Percentiles rank a stretch among this genome's conserved stretches.
Evolutionary conservation across 2,329 filamentous ascomycete species (phyloP).

Genomic region (Dactylellina leptospora): DNA sequence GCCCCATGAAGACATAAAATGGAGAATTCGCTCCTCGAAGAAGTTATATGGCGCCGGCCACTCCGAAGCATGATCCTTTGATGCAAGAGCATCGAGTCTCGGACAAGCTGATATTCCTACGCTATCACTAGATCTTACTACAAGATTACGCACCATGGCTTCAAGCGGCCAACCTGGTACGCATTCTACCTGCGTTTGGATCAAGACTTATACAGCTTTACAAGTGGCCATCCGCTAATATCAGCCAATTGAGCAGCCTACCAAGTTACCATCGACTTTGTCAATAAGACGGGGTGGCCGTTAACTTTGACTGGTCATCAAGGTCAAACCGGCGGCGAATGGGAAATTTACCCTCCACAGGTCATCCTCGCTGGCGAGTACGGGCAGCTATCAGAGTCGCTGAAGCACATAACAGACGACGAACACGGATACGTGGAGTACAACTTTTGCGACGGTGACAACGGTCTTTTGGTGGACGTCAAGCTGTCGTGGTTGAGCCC

Average conservation of each 20-base stretch:
- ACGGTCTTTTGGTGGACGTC: slow-evolving; percentile 28
- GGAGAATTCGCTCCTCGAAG: too few relatives aligned
- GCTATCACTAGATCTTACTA: too few relatives aligned
- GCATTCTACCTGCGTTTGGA: neutral
- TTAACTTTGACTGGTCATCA: slow-evolving; percentile 24
- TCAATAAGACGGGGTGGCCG: slow-evolving; percentile 31
- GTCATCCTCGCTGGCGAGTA: slow-evolving; percentile 15
- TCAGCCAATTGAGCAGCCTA: slow-evolving; percentile 7
- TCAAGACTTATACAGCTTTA: neutral
- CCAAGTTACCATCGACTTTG: slow-evolving; percentile 25
- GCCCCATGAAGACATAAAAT: too few relatives aligned
- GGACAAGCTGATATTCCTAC: too few relatives aligned
- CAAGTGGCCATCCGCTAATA: neutral
- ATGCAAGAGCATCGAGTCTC: too few relatives aligned
- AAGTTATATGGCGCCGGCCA: too few relatives aligned
- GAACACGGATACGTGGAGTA: slow-evolving; percentile 22
- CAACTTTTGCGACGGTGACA: slow-evolving; percentile 32
- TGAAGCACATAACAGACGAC: slow-evolving; percentile 10
- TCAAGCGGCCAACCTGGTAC: neutral
- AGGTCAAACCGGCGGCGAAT: slow-evolving; percentile 20
- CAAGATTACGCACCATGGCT: too few relatives aligned
- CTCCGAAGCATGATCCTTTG: too few relatives aligned
- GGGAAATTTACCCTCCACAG: slow-evolving; percentile 21
- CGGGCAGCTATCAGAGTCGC: slow-evolving; percentile 19
- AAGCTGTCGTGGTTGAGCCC: slow-evolving; percentile 37